phyloP scores from a whole-genome alignment of 139 green algal species.

The Edaphochlamys debaryana region DNA sequence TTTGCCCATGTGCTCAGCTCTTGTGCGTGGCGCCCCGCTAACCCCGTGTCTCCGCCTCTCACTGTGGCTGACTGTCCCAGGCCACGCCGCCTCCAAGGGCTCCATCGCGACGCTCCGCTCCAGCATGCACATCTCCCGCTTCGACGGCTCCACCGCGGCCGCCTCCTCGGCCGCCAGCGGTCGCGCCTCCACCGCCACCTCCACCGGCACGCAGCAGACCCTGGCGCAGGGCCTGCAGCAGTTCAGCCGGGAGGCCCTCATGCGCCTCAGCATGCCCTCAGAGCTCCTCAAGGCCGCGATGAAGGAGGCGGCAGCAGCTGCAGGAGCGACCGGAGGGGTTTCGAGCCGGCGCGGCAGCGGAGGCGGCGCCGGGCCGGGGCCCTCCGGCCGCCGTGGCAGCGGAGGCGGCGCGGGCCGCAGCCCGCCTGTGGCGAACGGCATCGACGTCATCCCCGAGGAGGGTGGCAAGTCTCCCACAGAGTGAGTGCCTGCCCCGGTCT shows the following conservation, averaged over 20 bases:
- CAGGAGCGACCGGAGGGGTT: too few species aligned
- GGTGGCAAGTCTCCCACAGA: too few species aligned
- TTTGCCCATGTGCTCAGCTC: too few species aligned
- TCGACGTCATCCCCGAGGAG: slow-evolving; percentile 15
- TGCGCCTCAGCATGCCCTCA: slow-evolving; percentile 39
- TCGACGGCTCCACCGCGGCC: not conserved
- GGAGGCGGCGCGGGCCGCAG: not conserved
- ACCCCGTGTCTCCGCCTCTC: too few species aligned
- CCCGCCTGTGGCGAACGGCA: not conserved
- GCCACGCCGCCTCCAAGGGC: too few species aligned
- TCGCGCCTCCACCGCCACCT: not conserved
- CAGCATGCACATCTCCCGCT: not conserved
- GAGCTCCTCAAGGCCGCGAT: slow-evolving; percentile 12
- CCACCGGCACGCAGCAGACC: not conserved
- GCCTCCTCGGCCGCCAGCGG: not conserved
- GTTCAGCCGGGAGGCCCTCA: slow-evolving; percentile 38
- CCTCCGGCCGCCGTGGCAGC: too few species aligned
- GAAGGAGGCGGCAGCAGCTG: not conserved
- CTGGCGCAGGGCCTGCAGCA: slow-evolving; percentile 28
- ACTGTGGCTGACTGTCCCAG: too few species aligned
- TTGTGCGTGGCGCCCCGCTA: too few species aligned
- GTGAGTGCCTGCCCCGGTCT: too few species aligned
- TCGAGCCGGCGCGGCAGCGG: too few species aligned
- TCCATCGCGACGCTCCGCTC: too few species aligned
- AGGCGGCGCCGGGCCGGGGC: not conserved